phyloP scores from a whole-genome alignment of 2,329 filamentous ascomycete species.

The Epichloe sp. region DNA sequence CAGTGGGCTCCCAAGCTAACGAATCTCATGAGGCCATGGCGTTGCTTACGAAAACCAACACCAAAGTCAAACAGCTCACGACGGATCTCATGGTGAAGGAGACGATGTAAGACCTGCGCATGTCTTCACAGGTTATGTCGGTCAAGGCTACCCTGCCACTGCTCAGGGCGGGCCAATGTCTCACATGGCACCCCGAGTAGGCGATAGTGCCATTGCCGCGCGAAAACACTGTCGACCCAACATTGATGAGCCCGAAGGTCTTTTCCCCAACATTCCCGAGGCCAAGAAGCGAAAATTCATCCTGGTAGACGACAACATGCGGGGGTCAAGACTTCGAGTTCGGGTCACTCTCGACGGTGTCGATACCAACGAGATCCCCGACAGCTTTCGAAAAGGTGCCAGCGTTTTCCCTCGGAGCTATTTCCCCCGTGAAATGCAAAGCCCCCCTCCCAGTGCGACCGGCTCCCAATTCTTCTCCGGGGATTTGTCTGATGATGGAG shows the following conservation, averaged over 20 bases:
- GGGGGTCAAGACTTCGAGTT: slow-evolving; percentile 66
- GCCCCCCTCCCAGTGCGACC: slow-evolving; percentile 65
- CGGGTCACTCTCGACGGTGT: slow-evolving; percentile 88
- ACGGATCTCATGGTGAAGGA: slow-evolving; percentile 32
- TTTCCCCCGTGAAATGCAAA: slow-evolving; percentile 87
- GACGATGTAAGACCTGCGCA: slow-evolving; percentile 62
- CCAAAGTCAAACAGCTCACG: slow-evolving; percentile 42
- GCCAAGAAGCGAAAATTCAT: slow-evolving; percentile 94
- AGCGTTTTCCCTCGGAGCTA: slow-evolving; percentile 86
- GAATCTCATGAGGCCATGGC: slow-evolving; percentile 38
- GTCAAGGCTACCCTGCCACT: slow-evolving; percentile 43
- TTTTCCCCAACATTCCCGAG: slow-evolving; percentile 82
- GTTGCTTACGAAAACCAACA: slow-evolving; percentile 51
- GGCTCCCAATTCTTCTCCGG: slow-evolving; percentile 64
- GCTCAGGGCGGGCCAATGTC: slow-evolving; percentile 48
- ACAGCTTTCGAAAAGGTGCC: slow-evolving; percentile 82
- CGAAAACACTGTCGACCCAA: slow-evolving; percentile 29
- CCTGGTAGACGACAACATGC: slow-evolving; percentile 78
- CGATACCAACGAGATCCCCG: slow-evolving; percentile 89
- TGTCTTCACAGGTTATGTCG: slow-evolving; percentile 56
- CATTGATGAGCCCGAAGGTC: slow-evolving; percentile 48
- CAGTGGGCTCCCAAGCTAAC: slow-evolving; percentile 1
- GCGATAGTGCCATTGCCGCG: slow-evolving; percentile 20
- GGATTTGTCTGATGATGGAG: slow-evolving; percentile 43
- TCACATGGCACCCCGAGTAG: slow-evolving; percentile 33